These are phyloP conservation scores for Alternaria brassicicola DNA, from an alignment of 2,329 filamentous ascomycete genomes.

Conservation along the genomic window DNA sequence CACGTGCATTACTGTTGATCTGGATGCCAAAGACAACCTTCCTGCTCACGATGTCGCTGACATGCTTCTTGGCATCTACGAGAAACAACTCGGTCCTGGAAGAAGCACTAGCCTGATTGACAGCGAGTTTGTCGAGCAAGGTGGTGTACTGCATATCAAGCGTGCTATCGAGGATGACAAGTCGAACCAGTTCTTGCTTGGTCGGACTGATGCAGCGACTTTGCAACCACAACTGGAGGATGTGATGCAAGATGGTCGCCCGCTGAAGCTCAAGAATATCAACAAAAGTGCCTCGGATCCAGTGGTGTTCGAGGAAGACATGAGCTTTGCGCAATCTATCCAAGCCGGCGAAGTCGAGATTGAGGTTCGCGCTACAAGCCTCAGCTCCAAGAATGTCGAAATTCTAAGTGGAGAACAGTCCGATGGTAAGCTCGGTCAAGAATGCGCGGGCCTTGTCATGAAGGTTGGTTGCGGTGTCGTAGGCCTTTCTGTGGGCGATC, in stretches of 20 bases:
- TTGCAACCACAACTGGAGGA: conserved; percentile 10
- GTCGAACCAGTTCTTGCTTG: conserved; percentile 13
- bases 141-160: conserved; percentile 14
- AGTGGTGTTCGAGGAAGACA: conserved; percentile 18
- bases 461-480: conserved; percentile 13
- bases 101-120: neutral
- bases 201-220: conserved; percentile 3
- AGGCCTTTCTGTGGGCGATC: conserved; percentile 23
- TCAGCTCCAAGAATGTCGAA: conserved; percentile 19
- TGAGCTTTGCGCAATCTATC: neutral
- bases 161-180: conserved; percentile 14
- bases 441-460: conserved; percentile 27
- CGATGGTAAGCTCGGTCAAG: conserved; percentile 10
- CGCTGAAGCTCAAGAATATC: conserved; percentile 1
- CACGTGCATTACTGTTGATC: conserved; percentile 22
- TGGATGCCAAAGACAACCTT: conserved; percentile 15
- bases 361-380: conserved; percentile 32
- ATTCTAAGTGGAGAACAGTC: conserved; percentile 35
- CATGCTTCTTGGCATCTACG: conserved; percentile 3
- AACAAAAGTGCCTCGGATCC: neutral
- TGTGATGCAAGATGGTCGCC: neutral
- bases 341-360: conserved; percentile 39
- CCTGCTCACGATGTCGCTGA: conserved; percentile 6
- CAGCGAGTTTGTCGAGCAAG: conserved; percentile 17
- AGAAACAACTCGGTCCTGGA: neutral